Conservation (phyloP, 208 protist genomes). For the Phytomonas sp. region DNA sequence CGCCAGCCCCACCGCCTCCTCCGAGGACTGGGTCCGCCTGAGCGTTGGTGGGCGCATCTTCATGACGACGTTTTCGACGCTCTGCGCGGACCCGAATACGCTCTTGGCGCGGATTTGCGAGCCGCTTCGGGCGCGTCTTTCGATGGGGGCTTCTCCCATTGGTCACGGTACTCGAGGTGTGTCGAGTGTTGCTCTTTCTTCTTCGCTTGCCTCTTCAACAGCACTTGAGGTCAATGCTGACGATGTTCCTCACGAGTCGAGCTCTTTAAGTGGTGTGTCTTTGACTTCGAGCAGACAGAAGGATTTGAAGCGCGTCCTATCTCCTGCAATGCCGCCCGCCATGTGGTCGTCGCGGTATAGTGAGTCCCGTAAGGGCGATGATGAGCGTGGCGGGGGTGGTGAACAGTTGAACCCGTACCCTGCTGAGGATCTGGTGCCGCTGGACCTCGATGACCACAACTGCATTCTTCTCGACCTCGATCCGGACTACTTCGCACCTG, state of each 20-base stretch:
- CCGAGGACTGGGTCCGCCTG: constrained; percentile 60
- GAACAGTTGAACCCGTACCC: constrained; percentile 19
- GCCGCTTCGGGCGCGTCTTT: constrained; percentile 1
- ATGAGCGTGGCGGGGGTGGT: constrained; percentile 3
- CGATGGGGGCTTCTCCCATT: too few relatives aligned
- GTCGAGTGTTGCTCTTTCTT: too few relatives aligned
- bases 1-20: constrained; percentile 14
- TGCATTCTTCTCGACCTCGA: constrained; percentile 78
- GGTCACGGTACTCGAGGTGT: too few relatives aligned
- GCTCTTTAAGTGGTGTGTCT: neutral
- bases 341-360: neutral
- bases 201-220: too few relatives aligned
- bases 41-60: constrained; percentile 73
- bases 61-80: constrained; percentile 67
- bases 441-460: constrained; percentile 54
- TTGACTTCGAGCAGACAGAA: neutral
- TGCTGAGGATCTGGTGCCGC: constrained; percentile 13
- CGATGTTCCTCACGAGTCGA: neutral
- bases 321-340: too few relatives aligned
- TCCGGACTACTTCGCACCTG: constrained; percentile 62
- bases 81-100: constrained; percentile 50
- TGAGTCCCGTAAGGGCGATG: neutral
- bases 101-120: constrained; percentile 40
- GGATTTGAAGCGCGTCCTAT: neutral
- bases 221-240: neutral